These are phyloP conservation scores for Colletotrichum australisinense DNA, from an alignment of 2,329 filamentous ascomycete species.

Conservation along the genomic window DNA sequence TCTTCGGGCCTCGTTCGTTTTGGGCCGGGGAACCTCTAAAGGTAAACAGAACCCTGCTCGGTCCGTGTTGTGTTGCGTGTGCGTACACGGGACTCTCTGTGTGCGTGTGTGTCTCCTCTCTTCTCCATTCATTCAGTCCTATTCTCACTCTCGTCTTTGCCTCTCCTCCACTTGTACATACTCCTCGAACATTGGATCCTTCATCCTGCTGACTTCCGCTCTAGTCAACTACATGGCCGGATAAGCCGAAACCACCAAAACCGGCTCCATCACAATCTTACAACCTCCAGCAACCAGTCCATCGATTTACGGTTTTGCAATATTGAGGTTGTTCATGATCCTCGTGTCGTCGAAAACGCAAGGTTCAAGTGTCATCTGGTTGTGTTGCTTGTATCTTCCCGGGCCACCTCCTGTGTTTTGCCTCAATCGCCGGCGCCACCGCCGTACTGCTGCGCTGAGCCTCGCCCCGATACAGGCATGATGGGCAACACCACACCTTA, in stretches of 20 bases:
- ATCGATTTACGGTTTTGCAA: not conserved
- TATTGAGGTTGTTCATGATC: not conserved
- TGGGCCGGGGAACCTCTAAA: not conserved
- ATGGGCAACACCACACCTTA: constrained; percentile 9
- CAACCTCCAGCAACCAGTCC: not conserved
- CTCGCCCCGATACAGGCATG: constrained; percentile 30
- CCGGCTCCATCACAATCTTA: not conserved
- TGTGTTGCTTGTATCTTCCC: constrained; percentile 18
- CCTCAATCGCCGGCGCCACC: constrained; percentile 11
- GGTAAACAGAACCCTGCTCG: constrained; percentile 8
- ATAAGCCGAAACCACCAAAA: not conserved
- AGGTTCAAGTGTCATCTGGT: constrained; percentile 19
- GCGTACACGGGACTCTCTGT: not conserved
- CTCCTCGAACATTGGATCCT: constrained; percentile 7
- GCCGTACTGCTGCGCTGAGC: constrained; percentile 20
- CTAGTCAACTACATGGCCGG: not conserved
- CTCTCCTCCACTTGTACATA: constrained; percentile 18
- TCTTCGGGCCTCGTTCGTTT: constrained; percentile 12
- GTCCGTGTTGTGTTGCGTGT: constrained; percentile 19
- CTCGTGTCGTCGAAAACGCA: not conserved
- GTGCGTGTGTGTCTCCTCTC: not conserved
- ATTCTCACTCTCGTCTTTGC: not conserved
- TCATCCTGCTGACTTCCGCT: constrained; percentile 6
- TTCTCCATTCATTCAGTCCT: not conserved
- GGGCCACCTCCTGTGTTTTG: constrained; percentile 20